phyloP scores from a whole-genome alignment of 2,329 filamentous ascomycete genomes.

The Cladosporium phlei region DNA sequence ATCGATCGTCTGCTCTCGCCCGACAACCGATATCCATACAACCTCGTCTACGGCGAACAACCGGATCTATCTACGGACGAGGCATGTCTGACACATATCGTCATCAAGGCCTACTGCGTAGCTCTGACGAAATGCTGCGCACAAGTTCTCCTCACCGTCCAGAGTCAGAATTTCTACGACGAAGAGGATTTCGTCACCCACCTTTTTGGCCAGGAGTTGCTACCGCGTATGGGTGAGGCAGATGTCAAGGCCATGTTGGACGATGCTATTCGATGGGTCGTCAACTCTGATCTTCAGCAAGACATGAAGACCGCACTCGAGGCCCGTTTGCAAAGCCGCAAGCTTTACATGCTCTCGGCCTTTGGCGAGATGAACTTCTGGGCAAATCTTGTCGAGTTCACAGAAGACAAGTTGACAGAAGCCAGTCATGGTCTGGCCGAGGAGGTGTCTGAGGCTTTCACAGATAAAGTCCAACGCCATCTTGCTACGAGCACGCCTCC shows the following conservation, averaged over 20 bases:
- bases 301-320: constrained; percentile 23
- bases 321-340: constrained; percentile 61
- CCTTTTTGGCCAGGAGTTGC: constrained; percentile 74
- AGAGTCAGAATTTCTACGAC: constrained; percentile 87
- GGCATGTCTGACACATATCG: constrained; percentile 39
- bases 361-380: constrained; percentile 37
- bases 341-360: constrained; percentile 51
- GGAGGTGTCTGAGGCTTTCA: constrained; percentile 73
- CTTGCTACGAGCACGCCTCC: constrained; percentile 92
- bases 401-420: constrained; percentile 45
- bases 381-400: constrained; percentile 27
- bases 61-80: constrained; percentile 8
- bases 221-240: constrained; percentile 58
- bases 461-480: constrained; percentile 81
- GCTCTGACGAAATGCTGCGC: constrained; percentile 78
- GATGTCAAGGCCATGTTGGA: constrained; percentile 54
- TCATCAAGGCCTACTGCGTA: constrained; percentile 81
- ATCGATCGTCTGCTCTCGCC: constrained; percentile 77
- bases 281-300: constrained; percentile 2
- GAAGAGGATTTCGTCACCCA: constrained; percentile 97
- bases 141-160: constrained; percentile 71
- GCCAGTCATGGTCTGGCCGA: constrained; percentile 57
- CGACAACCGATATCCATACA: constrained; percentile 37
- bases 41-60: constrained; percentile 51
- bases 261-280: constrained; percentile 47